Evolutionary conservation across 805 yeast genomes (phyloP).

Genomic region (Wickerhamiella kurtzmanii): DNA sequence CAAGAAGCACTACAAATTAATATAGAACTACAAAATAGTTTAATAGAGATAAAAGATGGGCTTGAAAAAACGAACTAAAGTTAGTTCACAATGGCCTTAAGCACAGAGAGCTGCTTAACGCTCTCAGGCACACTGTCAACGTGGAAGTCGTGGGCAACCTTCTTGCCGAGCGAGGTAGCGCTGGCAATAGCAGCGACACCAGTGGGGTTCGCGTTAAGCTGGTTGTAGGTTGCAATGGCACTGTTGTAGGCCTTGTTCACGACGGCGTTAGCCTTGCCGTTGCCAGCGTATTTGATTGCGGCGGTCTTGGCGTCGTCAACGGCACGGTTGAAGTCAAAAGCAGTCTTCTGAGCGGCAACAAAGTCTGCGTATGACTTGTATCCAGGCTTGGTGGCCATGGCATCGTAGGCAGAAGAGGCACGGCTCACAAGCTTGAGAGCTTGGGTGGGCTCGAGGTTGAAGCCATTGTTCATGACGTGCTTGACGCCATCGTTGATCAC

Average conservation of each 20-base stretch:
- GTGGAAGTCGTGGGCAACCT: slow-evolving; percentile 15
- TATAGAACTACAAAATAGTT: too few relatives aligned
- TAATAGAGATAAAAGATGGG: too few relatives aligned
- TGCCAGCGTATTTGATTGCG: neutral
- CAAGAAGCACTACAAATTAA: too few relatives aligned
- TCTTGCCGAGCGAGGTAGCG: slow-evolving; percentile 10
- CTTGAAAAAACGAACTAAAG: too few relatives aligned
- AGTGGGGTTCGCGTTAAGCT: slow-evolving; percentile 11
- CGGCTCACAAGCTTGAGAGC: slow-evolving; percentile 12
- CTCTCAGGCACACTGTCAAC: slow-evolving; percentile 6
- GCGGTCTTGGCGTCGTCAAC: slow-evolving; percentile 8
- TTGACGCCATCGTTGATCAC: slow-evolving; percentile 13
- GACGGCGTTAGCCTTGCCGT: slow-evolving; percentile 2
- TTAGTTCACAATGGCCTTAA: neutral
- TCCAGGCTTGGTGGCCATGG: slow-evolving; percentile 12
- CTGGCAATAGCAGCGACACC: slow-evolving; percentile 13
- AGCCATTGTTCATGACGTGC: slow-evolving; percentile 13
- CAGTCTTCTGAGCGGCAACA: slow-evolving; percentile 10
- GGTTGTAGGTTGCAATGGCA: slow-evolving; percentile 6
- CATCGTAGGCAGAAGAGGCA: slow-evolving; percentile 16
- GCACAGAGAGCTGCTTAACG: neutral
- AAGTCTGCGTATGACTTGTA: slow-evolving; percentile 11
- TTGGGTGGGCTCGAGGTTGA: slow-evolving; percentile 9
- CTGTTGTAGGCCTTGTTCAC: slow-evolving; percentile 6
- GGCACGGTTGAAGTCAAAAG: slow-evolving; percentile 14